Base-by-base conservation (phyloP, 495 filamentous ascomycete genomes). In the Penicillium turbatum region DNA sequence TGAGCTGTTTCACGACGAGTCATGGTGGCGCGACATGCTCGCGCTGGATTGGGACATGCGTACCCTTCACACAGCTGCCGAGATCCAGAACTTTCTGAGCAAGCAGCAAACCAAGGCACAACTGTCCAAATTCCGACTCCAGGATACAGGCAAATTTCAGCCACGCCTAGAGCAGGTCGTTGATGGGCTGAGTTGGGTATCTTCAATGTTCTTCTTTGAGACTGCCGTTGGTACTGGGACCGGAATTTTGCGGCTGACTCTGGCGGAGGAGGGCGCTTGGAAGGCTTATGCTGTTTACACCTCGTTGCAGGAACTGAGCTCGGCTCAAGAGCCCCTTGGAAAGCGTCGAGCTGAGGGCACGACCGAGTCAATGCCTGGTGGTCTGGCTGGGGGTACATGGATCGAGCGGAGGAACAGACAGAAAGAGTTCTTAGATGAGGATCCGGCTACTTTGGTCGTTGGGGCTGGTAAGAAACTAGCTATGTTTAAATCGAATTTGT, bases 201-300 rank as follows among this genome's bases (percentile, higher is more conserved):
- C 68, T 16, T 74, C 81, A 11, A 83, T 75, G 56, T 72, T 82
- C 40, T 74, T 60, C 7, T 71, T 84, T 19, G 72, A 74, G 24
- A 82, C 81, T 0, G 65, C 76, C 7, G 59, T 77, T 7, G 84
- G 86, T 11, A 57, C 63, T 13, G 86, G 86, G 3, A 66, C 73
- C 0, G 86, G 86, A 2, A 60, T 86, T 10, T 70, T 81, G 2
- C 74, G 79, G 34, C 65, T 87, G 31, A 74, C 81, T 1, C 72
- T 79, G 53, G 72, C 79, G 40, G 55, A 43, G 1, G 70, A 72
- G 40, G 76, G 66, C 0, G 47, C 61, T 19, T 88, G 82, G 84
- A 87, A 83, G 69, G 80, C 85, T 10, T 89, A 83, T 70, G 78
- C 78, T 0, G 57, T 88, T 13, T 87, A 82, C 59, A 86, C 85